Evolutionary conservation across 495 filamentous ascomycete species (phyloP).

Genomic region (Venustampulla echinocandica): DNA sequence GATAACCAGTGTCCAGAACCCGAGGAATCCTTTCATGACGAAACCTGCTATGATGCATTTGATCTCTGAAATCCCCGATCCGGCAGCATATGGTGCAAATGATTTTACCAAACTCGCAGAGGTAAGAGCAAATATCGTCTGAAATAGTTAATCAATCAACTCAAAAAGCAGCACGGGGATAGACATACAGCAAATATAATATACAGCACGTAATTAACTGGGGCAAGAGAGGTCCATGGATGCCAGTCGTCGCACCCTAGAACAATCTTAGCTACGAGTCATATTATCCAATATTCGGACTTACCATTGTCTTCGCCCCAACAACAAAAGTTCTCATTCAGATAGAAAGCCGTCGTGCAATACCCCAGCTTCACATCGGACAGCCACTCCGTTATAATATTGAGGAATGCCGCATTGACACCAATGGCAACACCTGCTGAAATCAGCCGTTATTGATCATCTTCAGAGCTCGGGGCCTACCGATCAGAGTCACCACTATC

Average conservation of each 20-base stretch:
- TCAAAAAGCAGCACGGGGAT: background rate
- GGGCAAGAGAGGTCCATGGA: constrained; percentile 69
- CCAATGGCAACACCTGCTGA: constrained; percentile 69
- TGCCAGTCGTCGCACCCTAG: constrained; percentile 88
- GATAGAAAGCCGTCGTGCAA: constrained; percentile 90
- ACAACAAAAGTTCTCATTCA: constrained; percentile 97
- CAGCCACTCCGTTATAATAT: constrained; percentile 95
- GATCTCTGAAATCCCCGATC: constrained; percentile 96
- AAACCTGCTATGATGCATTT: constrained; percentile 99
- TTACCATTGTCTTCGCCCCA: constrained; percentile 88
- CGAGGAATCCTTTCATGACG: constrained; percentile 97
- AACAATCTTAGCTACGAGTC: constrained; percentile 23
- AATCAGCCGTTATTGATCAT: constrained; percentile 6
- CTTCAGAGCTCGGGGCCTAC: constrained; percentile 8
- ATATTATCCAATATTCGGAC: constrained; percentile 9
- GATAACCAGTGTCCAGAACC: constrained; percentile 85
- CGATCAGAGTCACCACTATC: constrained; percentile 95
- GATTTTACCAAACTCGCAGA: constrained; percentile 81
- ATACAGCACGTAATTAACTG: constrained; percentile 81
- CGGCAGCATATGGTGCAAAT: constrained; percentile 93
- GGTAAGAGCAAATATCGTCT: constrained; percentile 67
- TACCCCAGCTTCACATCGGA: constrained; percentile 92
- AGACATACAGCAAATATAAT: constrained; percentile 71
- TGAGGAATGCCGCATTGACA: constrained; percentile 84
- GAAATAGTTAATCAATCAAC: background rate